Evolutionary conservation across 805 yeast genomes (phyloP).

Genomic region (Candida railenensis): DNA sequence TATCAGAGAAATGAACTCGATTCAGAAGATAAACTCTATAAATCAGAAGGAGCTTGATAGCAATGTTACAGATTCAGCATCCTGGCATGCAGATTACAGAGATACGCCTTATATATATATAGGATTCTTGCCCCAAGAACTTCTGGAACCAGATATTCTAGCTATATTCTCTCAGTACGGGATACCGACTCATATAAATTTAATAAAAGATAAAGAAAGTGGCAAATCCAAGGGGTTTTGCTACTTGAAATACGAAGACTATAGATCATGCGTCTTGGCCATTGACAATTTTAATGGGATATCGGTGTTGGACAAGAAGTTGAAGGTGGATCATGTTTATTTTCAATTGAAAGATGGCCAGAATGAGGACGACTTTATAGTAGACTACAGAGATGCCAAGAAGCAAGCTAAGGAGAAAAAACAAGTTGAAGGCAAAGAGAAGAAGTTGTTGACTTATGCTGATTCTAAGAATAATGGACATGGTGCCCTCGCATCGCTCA

Average conservation of each 20-base stretch:
- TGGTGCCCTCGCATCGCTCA: too few species aligned
- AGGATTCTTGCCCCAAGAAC: constrained; percentile 64
- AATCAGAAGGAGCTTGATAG: constrained; percentile 67
- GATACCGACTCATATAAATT: constrained; percentile 70
- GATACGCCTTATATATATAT: constrained; percentile 77
- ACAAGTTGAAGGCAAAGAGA: constrained; percentile 5
- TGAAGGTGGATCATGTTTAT: constrained; percentile 70
- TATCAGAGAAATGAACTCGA: constrained; percentile 29
- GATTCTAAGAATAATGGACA: too few species aligned
- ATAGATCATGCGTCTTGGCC: constrained; percentile 76
- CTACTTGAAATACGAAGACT: constrained; percentile 79
- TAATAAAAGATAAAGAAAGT: constrained; percentile 58
- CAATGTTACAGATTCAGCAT: constrained; percentile 58
- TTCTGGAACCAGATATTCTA: constrained; percentile 74
- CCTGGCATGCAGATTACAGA: constrained; percentile 87
- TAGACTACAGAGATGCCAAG: constrained; percentile 23
- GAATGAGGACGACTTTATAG: constrained; percentile 40
- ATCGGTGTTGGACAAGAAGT: constrained; percentile 46
- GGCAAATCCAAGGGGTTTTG: constrained; percentile 68
- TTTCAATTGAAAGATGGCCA: constrained; percentile 57
- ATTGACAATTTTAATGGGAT: constrained; percentile 85
- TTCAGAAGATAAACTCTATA: constrained; percentile 49
- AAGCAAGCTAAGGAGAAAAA: constrained; percentile 1
- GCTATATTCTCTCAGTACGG: constrained; percentile 88
- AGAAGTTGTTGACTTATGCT: constrained; percentile 1